phyloP scores from a whole-genome alignment of 345 rosid species.

The Salix exigua region DNA sequence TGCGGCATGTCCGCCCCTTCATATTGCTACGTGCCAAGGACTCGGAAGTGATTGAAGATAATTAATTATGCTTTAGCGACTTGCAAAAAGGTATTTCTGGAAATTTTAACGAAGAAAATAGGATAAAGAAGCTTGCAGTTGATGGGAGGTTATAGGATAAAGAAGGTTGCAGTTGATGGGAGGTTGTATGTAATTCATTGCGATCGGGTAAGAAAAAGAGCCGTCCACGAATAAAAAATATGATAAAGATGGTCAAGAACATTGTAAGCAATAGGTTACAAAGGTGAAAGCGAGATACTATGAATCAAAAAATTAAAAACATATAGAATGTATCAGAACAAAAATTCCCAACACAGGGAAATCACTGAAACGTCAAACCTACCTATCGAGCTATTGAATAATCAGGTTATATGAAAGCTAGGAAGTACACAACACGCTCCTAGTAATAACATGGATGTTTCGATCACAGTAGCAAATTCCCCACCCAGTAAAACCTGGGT shows the following conservation, averaged over 20 bases:
- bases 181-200: not conserved
- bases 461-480: constrained; percentile 12
- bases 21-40: not conserved
- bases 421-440: constrained; percentile 7
- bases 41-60: not conserved
- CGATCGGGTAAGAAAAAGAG: not conserved
- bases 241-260: too few relatives aligned
- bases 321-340: constrained; percentile 19
- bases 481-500: constrained; percentile 13
- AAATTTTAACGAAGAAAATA: too few relatives aligned
- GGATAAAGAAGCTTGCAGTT: too few relatives aligned
- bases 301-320: not conserved
- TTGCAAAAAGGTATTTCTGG: not conserved
- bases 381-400: constrained; percentile 9
- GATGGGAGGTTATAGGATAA: not conserved
- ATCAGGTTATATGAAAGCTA: constrained; percentile 16
- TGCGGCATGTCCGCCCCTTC: not conserved
- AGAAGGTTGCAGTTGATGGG: not conserved
- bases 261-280: too few relatives aligned
- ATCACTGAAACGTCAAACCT: constrained; percentile 22
- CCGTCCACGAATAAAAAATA: not conserved
- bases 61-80: not conserved
- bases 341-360: constrained; percentile 26
- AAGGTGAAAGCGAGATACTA: not conserved
- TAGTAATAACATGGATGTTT: constrained; percentile 7